Conservation (phyloP, 306 rosid species). For the Clitoria ternatea region DNA sequence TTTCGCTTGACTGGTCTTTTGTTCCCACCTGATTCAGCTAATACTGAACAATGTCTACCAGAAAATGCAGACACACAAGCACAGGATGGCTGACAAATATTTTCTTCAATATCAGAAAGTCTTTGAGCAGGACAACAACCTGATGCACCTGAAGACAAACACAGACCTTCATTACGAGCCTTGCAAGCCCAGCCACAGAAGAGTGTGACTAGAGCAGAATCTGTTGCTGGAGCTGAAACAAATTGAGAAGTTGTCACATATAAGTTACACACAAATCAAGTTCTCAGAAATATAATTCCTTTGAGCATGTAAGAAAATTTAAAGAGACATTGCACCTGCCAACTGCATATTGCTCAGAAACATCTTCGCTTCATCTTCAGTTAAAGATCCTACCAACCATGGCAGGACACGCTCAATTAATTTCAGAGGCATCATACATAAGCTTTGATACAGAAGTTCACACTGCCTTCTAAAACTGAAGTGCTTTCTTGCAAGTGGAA, state of each 20-base stretch:
- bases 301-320: constrained; percentile 18
- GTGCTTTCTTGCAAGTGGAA: constrained; percentile 89
- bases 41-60: constrained; percentile 44
- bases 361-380: constrained; percentile 73
- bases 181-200: constrained; percentile 99
- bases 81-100: constrained; percentile 44
- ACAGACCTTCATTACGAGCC: constrained; percentile 78
- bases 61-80: constrained; percentile 53
- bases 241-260: constrained; percentile 38
- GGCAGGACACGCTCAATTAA: constrained; percentile 92
- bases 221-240: constrained; percentile 79
- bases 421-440: constrained; percentile 97
- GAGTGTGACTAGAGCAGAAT: constrained; percentile 86
- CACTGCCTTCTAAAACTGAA: constrained; percentile 81
- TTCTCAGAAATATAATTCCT: constrained; percentile 3
- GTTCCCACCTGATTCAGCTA: constrained; percentile 48
- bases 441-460: constrained; percentile 83
- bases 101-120: constrained; percentile 70
- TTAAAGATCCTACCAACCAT: constrained; percentile 80
- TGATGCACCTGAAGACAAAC: constrained; percentile 65
- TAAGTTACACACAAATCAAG: neutral
- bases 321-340: constrained; percentile 66
- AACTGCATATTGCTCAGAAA: constrained; percentile 75
- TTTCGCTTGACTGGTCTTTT: constrained; percentile 56
- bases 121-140: constrained; percentile 79